These are phyloP conservation scores for Fusarium goolgardi DNA, from an alignment of 2,329 filamentous ascomycete genomes.

Conservation along the genomic window DNA sequence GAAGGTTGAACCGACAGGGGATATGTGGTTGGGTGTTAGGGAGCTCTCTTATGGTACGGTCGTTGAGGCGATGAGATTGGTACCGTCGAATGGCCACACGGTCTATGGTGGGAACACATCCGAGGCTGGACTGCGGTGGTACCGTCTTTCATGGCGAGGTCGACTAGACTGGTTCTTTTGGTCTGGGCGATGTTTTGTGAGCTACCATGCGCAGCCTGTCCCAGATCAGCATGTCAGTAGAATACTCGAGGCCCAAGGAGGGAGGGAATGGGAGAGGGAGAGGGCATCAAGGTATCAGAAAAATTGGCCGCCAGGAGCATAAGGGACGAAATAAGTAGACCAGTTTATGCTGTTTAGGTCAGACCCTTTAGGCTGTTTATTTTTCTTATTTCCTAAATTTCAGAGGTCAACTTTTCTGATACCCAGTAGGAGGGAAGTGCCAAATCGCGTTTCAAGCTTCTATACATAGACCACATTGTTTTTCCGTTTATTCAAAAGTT, in stretches of 20 bases:
- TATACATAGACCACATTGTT: too few species aligned
- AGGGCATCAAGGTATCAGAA: not conserved
- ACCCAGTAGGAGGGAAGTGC: too few species aligned
- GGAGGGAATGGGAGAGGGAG: not conserved
- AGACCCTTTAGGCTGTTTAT: too few species aligned
- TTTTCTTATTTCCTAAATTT: too few species aligned
- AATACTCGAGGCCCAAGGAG: not conserved
- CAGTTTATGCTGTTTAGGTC: too few species aligned
- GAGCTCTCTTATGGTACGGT: not conserved
- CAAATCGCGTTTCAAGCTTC: too few species aligned
- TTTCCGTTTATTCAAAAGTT: not conserved
- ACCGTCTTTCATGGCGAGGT: constrained; percentile 3
- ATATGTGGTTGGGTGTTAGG: constrained; percentile 17
- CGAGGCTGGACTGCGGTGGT: constrained; percentile 3
- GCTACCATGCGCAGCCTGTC: not conserved
- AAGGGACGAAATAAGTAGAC: too few species aligned
- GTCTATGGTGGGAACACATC: constrained; percentile 4
- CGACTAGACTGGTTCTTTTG: constrained; percentile 14
- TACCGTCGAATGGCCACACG: constrained; percentile 3
- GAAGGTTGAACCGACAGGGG: not conserved
- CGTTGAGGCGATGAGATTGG: constrained; percentile 13
- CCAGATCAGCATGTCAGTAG: not conserved
- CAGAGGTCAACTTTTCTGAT: too few species aligned
- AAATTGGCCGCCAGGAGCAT: too few species aligned
- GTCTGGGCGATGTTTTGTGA: not conserved